Evolutionary conservation across 176 grass and related monocot species (phyloP), one percentile per base, ranked within the genome.

Genomic region (Avena sativa): DNA sequence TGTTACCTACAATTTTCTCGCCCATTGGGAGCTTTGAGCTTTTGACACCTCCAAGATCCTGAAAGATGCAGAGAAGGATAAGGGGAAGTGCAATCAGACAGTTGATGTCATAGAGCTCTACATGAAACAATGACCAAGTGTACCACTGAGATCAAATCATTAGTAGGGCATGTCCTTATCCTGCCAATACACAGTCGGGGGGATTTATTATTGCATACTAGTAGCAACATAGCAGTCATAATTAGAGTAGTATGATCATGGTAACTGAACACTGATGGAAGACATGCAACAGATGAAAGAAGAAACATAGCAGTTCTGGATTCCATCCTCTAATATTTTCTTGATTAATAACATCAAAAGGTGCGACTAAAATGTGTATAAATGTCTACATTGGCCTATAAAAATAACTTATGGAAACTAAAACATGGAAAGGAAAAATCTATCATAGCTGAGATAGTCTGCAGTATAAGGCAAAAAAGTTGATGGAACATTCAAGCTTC

Each of bases 111-210:
- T 28, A 71, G 46, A 36, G 60, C 15, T 77, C 59, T 70, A 90
- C 61, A 86, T 40, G 83, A 57, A 85, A 61, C 62, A 69, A 88
- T 79, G 83, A 90, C 49, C 68, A 69, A 88, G 79, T 75, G 79
- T 75, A 90, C 56, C 78, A 76, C 80, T 58, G 67, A 80, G 52
- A 88, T 83, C 91, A 93, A 91, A 93, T 93, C 91, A 96, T 96
- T 86, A 59, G 89, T 88, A 91, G 87, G 88, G 74, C 91, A 77
- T 30, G 48, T 23, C 44, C 44, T 71, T 75, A 81, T 82, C 43
- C 5, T 76, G 84, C 17, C 78, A 86, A 81, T 47, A 53, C 20
- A 77, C 38, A 76, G 85, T 20, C 72, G 23, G 75, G 52, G 55
- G 61, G 51, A 92, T 90, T 92, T 86, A 89, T 87, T 95, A 66